Conservation (phyloP, 2,329 filamentous ascomycete species). For the Lecanosticta acicola region DNA sequence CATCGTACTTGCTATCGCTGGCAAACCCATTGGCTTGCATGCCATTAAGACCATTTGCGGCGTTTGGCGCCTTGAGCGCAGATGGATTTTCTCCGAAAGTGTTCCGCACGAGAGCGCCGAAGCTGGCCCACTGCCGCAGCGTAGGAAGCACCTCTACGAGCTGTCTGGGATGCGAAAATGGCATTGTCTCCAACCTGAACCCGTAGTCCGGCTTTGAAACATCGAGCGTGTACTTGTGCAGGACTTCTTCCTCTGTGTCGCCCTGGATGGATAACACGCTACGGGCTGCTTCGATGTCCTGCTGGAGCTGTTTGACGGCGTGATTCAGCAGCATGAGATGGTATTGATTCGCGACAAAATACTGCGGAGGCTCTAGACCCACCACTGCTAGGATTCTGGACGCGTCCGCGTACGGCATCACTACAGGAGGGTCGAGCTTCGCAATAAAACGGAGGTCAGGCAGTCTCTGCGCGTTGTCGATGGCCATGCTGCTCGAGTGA, state of each 20-base stretch:
- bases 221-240: slow-evolving; percentile 56
- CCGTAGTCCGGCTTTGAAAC: slow-evolving; percentile 70
- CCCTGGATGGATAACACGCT: slow-evolving; percentile 5
- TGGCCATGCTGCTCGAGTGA: slow-evolving; percentile 46
- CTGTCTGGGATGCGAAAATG: slow-evolving; percentile 74
- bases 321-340: slow-evolving; percentile 20
- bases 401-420: slow-evolving; percentile 61
- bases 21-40: no score
- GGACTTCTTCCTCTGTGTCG: slow-evolving; percentile 17
- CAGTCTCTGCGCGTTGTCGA: slow-evolving; percentile 49
- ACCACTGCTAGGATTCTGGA: slow-evolving; percentile 57
- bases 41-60: background rate
- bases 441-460: slow-evolving; percentile 71
- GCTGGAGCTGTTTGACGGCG: background rate
- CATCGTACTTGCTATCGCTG: no score
- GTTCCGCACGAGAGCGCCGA: slow-evolving; percentile 56
- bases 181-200: slow-evolving; percentile 59
- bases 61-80: background rate
- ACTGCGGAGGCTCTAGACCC: slow-evolving; percentile 50
- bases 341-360: slow-evolving; percentile 17
- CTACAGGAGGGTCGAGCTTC: slow-evolving; percentile 66
- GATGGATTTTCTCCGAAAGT: slow-evolving; percentile 7
- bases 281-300: slow-evolving; percentile 6
- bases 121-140: slow-evolving; percentile 68
- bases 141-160: slow-evolving; percentile 67